Percentiles rank a stretch among this genome's conserved stretches.
Conservation (phyloP, 2,329 filamentous ascomycete species). For the Tolypocladium ophioglossoides region DNA sequence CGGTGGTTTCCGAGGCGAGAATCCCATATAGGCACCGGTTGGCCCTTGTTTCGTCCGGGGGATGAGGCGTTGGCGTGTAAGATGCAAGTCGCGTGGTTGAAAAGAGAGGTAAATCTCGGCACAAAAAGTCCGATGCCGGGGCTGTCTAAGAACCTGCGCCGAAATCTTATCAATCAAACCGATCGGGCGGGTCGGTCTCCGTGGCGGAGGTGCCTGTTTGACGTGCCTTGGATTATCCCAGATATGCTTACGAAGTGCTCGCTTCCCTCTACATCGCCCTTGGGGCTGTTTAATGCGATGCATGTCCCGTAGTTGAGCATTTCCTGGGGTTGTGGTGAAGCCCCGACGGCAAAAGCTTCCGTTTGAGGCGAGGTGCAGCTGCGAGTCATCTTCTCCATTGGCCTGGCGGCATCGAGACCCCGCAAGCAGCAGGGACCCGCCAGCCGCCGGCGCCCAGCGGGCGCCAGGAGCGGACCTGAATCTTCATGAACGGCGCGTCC, state of each 20-base stretch:
- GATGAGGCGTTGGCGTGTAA: neutral
- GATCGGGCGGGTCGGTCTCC: neutral
- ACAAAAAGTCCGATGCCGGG: conserved; percentile 6
- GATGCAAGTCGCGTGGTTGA: neutral
- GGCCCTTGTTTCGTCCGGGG: neutral
- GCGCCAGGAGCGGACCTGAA: neutral
- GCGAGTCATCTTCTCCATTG: neutral
- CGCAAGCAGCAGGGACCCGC: neutral
- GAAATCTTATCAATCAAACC: conserved; percentile 4
- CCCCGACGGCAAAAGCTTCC: neutral
- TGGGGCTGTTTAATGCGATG: neutral
- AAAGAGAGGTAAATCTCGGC: neutral
- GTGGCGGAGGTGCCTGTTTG: neutral
- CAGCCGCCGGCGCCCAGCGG: neutral
- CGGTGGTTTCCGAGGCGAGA: neutral
- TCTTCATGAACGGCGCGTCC: neutral
- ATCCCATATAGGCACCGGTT: neutral
- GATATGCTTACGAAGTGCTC: neutral
- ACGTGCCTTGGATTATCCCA: neutral
- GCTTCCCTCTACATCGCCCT: neutral
- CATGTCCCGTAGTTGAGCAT: neutral
- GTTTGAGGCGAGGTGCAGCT: neutral
- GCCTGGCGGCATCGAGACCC: neutral
- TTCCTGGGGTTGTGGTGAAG: neutral
- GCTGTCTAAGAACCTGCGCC: neutral